Conservation (phyloP, 129 eudicot species). For the Centella asiatica region DNA sequence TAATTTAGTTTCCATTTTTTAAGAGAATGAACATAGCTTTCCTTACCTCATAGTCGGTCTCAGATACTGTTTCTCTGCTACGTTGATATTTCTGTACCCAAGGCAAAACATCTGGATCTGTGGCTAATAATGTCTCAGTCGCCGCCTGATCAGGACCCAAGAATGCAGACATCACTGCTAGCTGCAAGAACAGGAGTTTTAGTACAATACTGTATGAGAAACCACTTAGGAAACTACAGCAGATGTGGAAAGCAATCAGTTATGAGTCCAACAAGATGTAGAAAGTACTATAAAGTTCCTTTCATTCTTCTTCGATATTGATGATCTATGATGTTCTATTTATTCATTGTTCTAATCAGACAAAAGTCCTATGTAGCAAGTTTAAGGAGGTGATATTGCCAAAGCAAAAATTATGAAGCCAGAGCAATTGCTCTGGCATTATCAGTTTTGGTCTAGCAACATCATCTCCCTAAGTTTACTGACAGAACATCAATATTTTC, state of each 20-base stretch:
- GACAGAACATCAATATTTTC: no score
- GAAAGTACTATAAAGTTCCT: no score
- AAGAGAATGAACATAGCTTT: background rate
- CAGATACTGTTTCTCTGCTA: constrained; percentile 93
- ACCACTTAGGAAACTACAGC: background rate
- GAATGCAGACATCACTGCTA: constrained; percentile 98
- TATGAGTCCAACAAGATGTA: no score
- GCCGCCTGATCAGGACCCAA: constrained; percentile 89
- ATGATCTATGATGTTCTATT: no score
- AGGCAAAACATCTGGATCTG: constrained; percentile 68
- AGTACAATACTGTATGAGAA: background rate
- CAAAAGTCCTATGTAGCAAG: no score
- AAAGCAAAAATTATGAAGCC: no score
- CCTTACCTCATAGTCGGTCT: constrained; percentile 91
- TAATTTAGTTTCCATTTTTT: background rate
- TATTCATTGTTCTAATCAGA: no score
- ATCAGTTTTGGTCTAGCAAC: no score
- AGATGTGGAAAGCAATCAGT: background rate
- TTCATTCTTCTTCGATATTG: no score
- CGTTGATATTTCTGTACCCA: constrained; percentile 97
- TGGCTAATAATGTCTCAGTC: constrained; percentile 65
- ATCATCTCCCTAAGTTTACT: no score
- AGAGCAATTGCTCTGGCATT: no score
- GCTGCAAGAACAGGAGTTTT: constrained; percentile 36
- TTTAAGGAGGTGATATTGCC: no score